These are phyloP conservation scores for Aspergillus sp. DNA, from an alignment of 2,329 filamentous ascomycete species.

Conservation along the genomic window DNA sequence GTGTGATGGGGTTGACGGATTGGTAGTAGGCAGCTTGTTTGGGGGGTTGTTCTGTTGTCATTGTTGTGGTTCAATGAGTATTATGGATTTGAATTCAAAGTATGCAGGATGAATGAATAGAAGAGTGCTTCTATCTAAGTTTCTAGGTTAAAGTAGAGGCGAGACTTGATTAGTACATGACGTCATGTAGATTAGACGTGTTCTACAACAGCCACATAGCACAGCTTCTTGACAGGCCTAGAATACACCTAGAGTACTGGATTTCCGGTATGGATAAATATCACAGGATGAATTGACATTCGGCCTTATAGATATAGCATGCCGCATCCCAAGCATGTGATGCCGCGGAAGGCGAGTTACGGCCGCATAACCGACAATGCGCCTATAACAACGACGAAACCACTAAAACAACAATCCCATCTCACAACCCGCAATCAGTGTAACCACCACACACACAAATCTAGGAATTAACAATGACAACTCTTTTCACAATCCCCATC, in stretches of 20 bases:
- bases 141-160: neutral
- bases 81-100: neutral
- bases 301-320: too few species aligned
- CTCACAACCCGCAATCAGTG: neutral
- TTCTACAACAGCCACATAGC: constrained; percentile 1
- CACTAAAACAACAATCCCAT: neutral
- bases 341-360: constrained; percentile 11
- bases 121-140: neutral
- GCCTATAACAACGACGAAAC: neutral
- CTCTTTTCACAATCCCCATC: constrained; percentile 57
- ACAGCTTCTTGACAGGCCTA: neutral
- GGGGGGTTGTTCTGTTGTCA: constrained; percentile 23
- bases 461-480: constrained; percentile 16
- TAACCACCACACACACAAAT: neutral
- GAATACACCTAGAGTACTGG: too few species aligned
- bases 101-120: neutral
- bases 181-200: constrained; percentile 1
- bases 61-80: constrained; percentile 4
- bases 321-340: constrained; percentile 7
- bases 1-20: constrained; percentile 27
- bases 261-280: too few species aligned
- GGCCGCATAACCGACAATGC: neutral
- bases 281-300: too few species aligned
- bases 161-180: neutral
- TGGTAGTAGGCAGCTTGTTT: constrained; percentile 29